A percentile compares a stretch with the other conserved stretches of the same genome.
phyloP scores from a whole-genome alignment of 2,329 filamentous ascomycete genomes.

The Juglanconis sp. region DNA sequence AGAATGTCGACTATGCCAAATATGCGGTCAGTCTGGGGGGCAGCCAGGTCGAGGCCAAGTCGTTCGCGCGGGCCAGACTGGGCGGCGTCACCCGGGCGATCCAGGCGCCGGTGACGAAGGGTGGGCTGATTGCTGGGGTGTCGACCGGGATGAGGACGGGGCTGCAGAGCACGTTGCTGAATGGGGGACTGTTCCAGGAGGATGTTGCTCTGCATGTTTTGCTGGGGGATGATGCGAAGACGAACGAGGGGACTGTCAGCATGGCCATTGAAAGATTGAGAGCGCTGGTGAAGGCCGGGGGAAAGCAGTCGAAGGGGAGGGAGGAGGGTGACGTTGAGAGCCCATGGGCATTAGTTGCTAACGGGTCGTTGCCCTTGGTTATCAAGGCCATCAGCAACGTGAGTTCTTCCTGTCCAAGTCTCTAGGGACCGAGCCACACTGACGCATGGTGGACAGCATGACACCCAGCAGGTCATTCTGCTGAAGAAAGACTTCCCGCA shows the following conservation, averaged over 20 bases:
- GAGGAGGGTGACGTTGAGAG: not conserved
- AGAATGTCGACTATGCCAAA: conserved; percentile 35
- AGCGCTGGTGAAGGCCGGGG: conserved; percentile 32
- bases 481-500: conserved; percentile 33
- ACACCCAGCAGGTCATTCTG: conserved; percentile 38
- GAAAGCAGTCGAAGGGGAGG: conserved; percentile 30
- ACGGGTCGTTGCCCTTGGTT: conserved; percentile 36
- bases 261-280: conserved; percentile 32
- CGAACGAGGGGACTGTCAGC: conserved; percentile 24
- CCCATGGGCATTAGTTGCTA: conserved; percentile 34
- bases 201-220: conserved; percentile 41
- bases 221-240: conserved; percentile 33
- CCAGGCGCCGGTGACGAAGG: conserved; percentile 32
- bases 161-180: conserved; percentile 32
- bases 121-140: conserved; percentile 36
- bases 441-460: conserved; percentile 29
- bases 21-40: conserved; percentile 40
- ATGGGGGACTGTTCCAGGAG: conserved; percentile 39
- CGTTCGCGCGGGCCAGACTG: conserved; percentile 38
- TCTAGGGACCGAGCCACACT: not conserved
- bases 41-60: conserved; percentile 20
- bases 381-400: conserved; percentile 39
- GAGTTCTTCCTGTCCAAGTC: not conserved
- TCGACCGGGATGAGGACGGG: conserved; percentile 39
- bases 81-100: conserved; percentile 43